These are phyloP conservation scores for Hyphopichia fennica DNA, from an alignment of 1,139 yeast species.

Conservation along the genomic window DNA sequence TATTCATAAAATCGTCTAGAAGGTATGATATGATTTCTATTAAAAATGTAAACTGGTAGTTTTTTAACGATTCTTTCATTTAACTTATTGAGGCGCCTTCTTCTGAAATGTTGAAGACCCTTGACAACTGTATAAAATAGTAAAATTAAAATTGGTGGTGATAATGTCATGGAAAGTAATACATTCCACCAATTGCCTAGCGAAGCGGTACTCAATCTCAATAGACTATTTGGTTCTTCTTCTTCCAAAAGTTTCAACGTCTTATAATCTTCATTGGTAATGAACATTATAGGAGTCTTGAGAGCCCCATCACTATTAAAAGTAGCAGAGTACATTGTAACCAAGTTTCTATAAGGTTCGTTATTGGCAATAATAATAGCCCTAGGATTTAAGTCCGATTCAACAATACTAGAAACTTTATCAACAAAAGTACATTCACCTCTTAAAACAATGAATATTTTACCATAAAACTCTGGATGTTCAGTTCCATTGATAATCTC, in stretches of 20 bases:
- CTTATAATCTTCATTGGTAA: slow-evolving; percentile 37
- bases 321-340: slow-evolving; percentile 45
- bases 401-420: slow-evolving; percentile 33
- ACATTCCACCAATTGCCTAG: slow-evolving; percentile 44
- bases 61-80: slow-evolving; percentile 37
- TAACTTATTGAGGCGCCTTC: slow-evolving; percentile 25
- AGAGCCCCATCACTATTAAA: slow-evolving; percentile 41
- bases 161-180: slow-evolving; percentile 40
- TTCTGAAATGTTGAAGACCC: slow-evolving; percentile 29
- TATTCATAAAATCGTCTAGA: slow-evolving; percentile 27
- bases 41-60: slow-evolving; percentile 42
- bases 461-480: slow-evolving; percentile 17
- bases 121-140: slow-evolving; percentile 34
- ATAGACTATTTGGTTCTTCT: slow-evolving; percentile 13
- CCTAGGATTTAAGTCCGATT: slow-evolving; percentile 29
- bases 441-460: slow-evolving; percentile 34
- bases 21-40: slow-evolving; percentile 35
- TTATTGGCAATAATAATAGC: slow-evolving; percentile 43
- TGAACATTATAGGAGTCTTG: slow-evolving; percentile 37
- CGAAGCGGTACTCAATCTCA: slow-evolving; percentile 29
- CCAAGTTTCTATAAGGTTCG: slow-evolving; percentile 37
- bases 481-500: slow-evolving; percentile 11
- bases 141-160: slow-evolving; percentile 45
- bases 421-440: slow-evolving; percentile 47
- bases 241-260: slow-evolving; percentile 14